Evolutionary conservation across 805 yeast species (phyloP), one percentile per base, ranked within the genome.

Genomic region (Metschnikowia kofuensis): DNA sequence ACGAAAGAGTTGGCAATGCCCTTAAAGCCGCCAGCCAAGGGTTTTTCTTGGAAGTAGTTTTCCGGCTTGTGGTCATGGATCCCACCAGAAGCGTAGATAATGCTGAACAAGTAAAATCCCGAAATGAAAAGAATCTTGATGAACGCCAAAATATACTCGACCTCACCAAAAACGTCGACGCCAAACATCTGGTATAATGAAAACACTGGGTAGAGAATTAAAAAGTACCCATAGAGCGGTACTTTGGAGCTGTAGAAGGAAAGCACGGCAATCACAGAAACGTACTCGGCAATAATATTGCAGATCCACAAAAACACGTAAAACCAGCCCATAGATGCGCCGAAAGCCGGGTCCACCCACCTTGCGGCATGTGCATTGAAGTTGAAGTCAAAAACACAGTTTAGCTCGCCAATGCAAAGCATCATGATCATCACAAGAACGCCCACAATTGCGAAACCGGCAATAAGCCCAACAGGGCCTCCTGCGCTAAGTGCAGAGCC

Each of bases 1-100:
- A 47, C 50, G 28, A 47, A 47, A 15, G 47, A 47, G 34, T 47
- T 47, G 12, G 47, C 50, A 13, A 47, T 43, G 2, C 50, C 50
- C 28, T 38, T 47, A 34, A 47, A 47, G n/a, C 47, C 47, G 15
- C 47, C 40, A 6, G 39, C 37, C 40, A 42, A 39, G 2, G 47
- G 50, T 13, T 42, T 37, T 2, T 47, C 50, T n/a, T 39, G 27
- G 50, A 47, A 47, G 21, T 29, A 39, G 34, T 47, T 47, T 11
- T 35, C 50, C 11, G 50, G 50, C 14, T 37, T 42, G 37, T 47
- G 46, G 29, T 35, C 40, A 2, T 10, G 12, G 13, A 47, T 47
- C 12, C 47, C 50, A 8, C 50, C 50, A 3, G 47, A 36, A 0
- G 50, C 50, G 34, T 38, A 47, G 4, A 47, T 34, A 16, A 47